Percentiles rank a stretch among this genome's conserved stretches.
These are phyloP conservation scores for Ogataea hybrid DNA, from an alignment of 1,139 yeast genomes.

Conservation along the genomic window DNA sequence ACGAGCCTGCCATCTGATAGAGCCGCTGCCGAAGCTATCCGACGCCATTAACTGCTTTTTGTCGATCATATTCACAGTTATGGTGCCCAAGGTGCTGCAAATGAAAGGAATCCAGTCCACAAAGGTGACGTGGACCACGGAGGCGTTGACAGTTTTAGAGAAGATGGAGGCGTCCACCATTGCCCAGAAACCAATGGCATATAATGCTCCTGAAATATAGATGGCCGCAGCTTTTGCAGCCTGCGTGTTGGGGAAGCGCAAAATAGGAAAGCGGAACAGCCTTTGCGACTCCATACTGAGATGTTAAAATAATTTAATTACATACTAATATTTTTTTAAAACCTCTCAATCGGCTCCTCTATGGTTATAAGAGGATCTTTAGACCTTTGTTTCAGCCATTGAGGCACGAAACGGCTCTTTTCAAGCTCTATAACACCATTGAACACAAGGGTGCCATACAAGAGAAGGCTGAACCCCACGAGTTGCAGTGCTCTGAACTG, in stretches of 20 bases:
- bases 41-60: conserved; percentile 67
- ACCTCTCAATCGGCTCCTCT: conserved; percentile 40
- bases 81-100: conserved; percentile 86
- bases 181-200: conserved; percentile 87
- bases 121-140: conserved; percentile 81
- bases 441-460: conserved; percentile 72
- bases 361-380: conserved; percentile 32
- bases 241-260: conserved; percentile 65
- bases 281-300: conserved; percentile 24
- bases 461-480: conserved; percentile 61
- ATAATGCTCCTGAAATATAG: conserved; percentile 70
- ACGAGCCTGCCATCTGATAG: conserved; percentile 92
- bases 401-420: conserved; percentile 47
- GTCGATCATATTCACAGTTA: conserved; percentile 88
- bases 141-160: conserved; percentile 82
- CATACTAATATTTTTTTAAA: neutral
- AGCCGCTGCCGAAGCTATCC: conserved; percentile 45
- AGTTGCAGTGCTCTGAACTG: conserved; percentile 58
- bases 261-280: conserved; percentile 53
- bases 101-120: conserved; percentile 95
- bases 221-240: conserved; percentile 74
- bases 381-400: conserved; percentile 35
- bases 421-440: conserved; percentile 56
- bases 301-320: neutral
- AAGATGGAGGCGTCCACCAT: conserved; percentile 86